Percentiles rank a stretch among this genome's conserved stretches.
These are phyloP conservation scores for Diplodia seriata DNA, from an alignment of 2,329 filamentous ascomycete species.

Conservation along the genomic window DNA sequence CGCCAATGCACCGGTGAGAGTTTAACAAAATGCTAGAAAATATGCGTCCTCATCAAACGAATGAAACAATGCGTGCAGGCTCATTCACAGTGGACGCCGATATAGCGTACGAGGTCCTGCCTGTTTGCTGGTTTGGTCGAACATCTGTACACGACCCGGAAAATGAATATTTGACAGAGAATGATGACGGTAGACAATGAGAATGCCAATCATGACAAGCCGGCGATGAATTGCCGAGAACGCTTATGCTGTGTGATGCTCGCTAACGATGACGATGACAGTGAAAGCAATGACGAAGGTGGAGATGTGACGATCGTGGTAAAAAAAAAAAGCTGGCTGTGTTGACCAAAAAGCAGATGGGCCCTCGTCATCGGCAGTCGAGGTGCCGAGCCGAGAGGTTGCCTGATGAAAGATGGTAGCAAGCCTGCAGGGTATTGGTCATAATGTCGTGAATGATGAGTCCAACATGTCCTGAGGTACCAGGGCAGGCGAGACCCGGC, in stretches of 20 bases:
- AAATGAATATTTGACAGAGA: background rate
- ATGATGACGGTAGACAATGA: background rate
- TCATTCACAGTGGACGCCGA: background rate
- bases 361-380: conserved; percentile 6
- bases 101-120: conserved; percentile 5
- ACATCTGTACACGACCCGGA: background rate
- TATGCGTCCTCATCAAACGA: too few relatives aligned
- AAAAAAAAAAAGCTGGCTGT: background rate
- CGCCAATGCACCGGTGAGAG: background rate
- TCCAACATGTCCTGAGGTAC: background rate
- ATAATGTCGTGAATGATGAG: background rate
- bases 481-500: conserved; percentile 1
- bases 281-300: background rate
- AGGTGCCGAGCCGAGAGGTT: conserved; percentile 5
- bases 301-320: background rate
- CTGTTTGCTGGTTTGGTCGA: conserved; percentile 3
- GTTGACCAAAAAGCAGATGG: background rate
- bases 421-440: background rate
- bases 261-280: conserved; percentile 9
- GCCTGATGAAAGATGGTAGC: background rate
- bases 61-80: background rate
- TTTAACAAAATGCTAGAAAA: background rate
- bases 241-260: conserved; percentile 20
- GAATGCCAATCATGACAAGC: conserved; percentile 1
- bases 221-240: background rate